These are phyloP conservation scores for Populus nigra DNA, from an alignment of 345 rosid genomes.

Conservation along the genomic window DNA sequence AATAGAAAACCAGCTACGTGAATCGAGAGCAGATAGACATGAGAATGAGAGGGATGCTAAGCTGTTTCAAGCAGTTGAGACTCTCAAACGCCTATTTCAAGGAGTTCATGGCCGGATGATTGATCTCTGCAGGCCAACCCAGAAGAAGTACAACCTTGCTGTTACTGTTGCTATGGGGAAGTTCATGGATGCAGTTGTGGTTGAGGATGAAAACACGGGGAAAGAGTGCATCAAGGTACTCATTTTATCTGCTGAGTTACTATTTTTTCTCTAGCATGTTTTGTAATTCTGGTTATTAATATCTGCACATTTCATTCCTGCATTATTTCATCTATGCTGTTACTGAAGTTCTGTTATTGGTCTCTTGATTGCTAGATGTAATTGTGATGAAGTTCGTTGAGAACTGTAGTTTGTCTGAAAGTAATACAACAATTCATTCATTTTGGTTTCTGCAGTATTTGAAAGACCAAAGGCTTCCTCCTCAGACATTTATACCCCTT, in stretches of 20 bases:
- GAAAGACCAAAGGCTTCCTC: slow-evolving; percentile 99
- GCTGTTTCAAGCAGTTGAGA: slow-evolving; percentile 86
- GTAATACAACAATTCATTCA: slow-evolving; percentile 13
- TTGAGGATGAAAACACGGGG: slow-evolving; percentile 90
- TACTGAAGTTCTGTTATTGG: background rate
- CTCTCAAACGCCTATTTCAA: slow-evolving; percentile 82
- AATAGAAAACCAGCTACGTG: slow-evolving; percentile 82
- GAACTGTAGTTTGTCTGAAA: slow-evolving; percentile 2
- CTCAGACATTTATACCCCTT: slow-evolving; percentile 95
- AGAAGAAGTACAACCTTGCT: slow-evolving; percentile 91
- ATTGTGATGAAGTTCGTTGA: background rate
- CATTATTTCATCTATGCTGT: background rate
- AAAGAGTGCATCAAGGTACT: slow-evolving; percentile 97
- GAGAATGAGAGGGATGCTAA: slow-evolving; percentile 91
- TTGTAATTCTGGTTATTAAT: background rate
- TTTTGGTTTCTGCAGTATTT: slow-evolving; percentile 67
- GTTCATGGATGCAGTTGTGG: slow-evolving; percentile 99
- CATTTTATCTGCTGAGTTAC: slow-evolving; percentile 10
- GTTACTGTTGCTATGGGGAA: slow-evolving; percentile 98
- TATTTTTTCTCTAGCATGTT: slow-evolving; percentile 12
- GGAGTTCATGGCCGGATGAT: slow-evolving; percentile 99
- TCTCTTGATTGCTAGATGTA: background rate
- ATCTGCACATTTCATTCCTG: background rate
- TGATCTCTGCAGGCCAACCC: slow-evolving; percentile 91
- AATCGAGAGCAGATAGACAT: slow-evolving; percentile 83